Percentiles rank a stretch among this genome's conserved stretches.
These are phyloP conservation scores for Cyberlindnera sargentensis DNA, from an alignment of 805 yeast genomes.

Conservation along the genomic window DNA sequence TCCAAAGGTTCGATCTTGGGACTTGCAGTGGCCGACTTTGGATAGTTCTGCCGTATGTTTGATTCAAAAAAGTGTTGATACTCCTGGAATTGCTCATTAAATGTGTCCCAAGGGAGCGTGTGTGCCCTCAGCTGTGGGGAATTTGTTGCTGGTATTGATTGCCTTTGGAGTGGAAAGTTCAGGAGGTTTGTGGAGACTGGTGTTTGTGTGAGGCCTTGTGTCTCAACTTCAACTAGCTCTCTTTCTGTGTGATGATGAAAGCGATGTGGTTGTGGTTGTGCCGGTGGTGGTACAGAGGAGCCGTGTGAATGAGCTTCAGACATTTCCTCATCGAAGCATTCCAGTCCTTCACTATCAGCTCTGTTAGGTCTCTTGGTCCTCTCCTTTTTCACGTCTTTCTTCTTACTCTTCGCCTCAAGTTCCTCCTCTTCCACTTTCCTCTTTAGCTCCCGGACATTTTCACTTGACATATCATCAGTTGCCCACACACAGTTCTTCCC, in stretches of 20 bases:
- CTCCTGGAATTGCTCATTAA: conserved; percentile 12
- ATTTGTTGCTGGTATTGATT: conserved; percentile 1
- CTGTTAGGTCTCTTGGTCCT: conserved; percentile 1
- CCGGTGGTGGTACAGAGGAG: no score
- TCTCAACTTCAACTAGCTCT: conserved; percentile 6
- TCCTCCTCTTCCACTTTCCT: conserved; percentile 22
- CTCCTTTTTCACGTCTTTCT: conserved; percentile 1
- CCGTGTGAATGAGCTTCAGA: no score
- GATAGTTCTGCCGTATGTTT: conserved; percentile 16
- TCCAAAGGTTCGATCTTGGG: conserved; percentile 8
- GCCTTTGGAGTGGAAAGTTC: conserved; percentile 5
- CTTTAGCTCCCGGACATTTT: conserved; percentile 21
- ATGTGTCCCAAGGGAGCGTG: conserved; percentile 11
- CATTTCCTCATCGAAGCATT: no score
- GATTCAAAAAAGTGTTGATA: conserved; percentile 22
- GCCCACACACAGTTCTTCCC: conserved; percentile 68
- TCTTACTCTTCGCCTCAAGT: conserved; percentile 6
- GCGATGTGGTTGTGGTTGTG: no score
- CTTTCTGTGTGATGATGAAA: no score
- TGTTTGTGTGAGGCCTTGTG: conserved; percentile 12
- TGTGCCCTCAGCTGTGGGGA: conserved; percentile 5
- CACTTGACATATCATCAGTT: conserved; percentile 32
- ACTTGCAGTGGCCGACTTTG: conserved; percentile 3
- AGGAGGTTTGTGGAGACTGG: conserved; percentile 19
- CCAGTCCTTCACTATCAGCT: no score